A percentile compares a stretch with the other conserved stretches of the same genome.
Evolutionary conservation across 1,284 basidiomycete species (phyloP).

Genomic region (Phylloboletellus chloephorus): DNA sequence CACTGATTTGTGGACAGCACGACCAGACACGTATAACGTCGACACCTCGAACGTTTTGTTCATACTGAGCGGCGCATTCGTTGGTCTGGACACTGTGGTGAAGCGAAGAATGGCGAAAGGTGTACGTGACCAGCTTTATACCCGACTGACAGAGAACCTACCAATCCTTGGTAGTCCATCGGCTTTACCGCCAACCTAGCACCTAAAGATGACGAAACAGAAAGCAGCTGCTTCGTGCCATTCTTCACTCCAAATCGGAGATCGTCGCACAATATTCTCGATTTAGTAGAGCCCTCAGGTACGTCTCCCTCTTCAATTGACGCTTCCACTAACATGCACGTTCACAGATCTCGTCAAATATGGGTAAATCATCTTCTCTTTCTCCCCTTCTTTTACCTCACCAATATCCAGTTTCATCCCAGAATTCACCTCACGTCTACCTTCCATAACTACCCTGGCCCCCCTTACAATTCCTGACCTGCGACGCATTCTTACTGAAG

Average conservation of each 20-base stretch:
- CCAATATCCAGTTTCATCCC: slow-evolving; percentile 69
- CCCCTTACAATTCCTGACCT: slow-evolving; percentile 73
- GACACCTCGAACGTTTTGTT: slow-evolving; percentile 90
- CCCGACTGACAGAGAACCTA: slow-evolving; percentile 1
- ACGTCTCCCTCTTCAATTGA: slow-evolving; percentile 12
- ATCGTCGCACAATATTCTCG: slow-evolving; percentile 45
- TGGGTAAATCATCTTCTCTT: slow-evolving; percentile 45
- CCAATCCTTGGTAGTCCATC: slow-evolving; percentile 56
- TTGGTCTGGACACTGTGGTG: slow-evolving; percentile 83
- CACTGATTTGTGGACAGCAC: slow-evolving; percentile 38
- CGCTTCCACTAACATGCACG: slow-evolving; percentile 5
- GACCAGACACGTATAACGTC: slow-evolving; percentile 65
- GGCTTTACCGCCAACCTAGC: slow-evolving; percentile 77
- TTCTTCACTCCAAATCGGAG: slow-evolving; percentile 73
- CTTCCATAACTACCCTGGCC: slow-evolving; percentile 78
- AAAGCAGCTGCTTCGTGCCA: slow-evolving; percentile 37
- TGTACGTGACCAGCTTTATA: slow-evolving; percentile 42
- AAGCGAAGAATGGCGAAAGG: slow-evolving; percentile 77
- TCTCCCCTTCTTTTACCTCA: slow-evolving; percentile 9
- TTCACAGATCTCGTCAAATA: slow-evolving; percentile 74
- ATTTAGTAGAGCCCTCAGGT: slow-evolving; percentile 67
- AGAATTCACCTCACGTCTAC: slow-evolving; percentile 89
- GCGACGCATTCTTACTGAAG: slow-evolving; percentile 86
- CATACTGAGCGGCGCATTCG: slow-evolving; percentile 90
- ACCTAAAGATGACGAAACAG: slow-evolving; percentile 35